Evolutionary conservation across 768 basidiomycete species (phyloP), one percentile per base, ranked within the genome.

Genomic region (Terana coerulea): DNA sequence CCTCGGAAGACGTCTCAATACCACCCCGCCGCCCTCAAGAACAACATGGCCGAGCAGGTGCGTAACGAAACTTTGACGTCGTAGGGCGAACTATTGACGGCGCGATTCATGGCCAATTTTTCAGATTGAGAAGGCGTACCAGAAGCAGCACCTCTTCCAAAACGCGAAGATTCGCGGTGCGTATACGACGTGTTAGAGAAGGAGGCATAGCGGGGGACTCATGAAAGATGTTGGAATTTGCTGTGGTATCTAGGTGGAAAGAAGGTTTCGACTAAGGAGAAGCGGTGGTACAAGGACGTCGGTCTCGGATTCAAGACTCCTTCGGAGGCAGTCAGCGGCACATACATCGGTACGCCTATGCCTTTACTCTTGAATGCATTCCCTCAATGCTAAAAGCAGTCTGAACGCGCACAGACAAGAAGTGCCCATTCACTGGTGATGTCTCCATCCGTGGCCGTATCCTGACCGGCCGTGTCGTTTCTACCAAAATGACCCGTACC

Each of bases 401-500:
- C 36, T 36, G 22, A 33, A 21, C 15, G 45, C 45, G 45, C 19
- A n/a, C 63, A 93, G 97, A 99, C 83, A 98, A 98, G 81, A 99
- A 99, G 76, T 99, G 97, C 78, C 97, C 97, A 24, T 99, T 98
- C 81, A 95, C 92, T 59, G 91, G 95, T 59, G 78, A 93, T 61
- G 77, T 99, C 64, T 98, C 97, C 51, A 99, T 99, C 70, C 95
- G 97, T 68, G 97, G 97, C 50, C 95, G 97, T 64, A 99, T 99
- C 75, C 77, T 99, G 57, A 95, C 94, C 44, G 97, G 97, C 71
- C 91, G 91, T 71, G 95, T 99, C 56, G 78, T 98, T 55, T 98
- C 95, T 47, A 97, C 95, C 41, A 99, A 99, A 81, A 98, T 99
- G 97, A 95, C 88, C 69, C 91, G 95, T 68, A 98, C 97, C 53